These are phyloP conservation scores for Baeospora myosura DNA, from an alignment of 1,284 basidiomycete genomes.

Conservation along the genomic window DNA sequence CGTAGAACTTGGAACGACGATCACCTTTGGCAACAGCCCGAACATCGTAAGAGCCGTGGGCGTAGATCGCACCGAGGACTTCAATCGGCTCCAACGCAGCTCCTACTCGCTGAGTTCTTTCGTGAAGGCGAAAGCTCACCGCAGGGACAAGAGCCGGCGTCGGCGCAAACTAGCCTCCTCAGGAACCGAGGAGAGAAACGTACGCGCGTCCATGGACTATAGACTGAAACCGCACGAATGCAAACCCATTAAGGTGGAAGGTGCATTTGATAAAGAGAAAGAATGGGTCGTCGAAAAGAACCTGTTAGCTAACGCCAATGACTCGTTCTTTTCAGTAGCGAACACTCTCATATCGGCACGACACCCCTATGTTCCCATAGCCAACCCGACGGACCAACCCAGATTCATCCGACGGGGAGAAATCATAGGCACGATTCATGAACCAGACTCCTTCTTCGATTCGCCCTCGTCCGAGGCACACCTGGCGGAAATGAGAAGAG, in stretches of 20 bases:
- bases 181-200: neutral
- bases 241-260: neutral
- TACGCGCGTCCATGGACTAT: neutral
- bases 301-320: neutral
- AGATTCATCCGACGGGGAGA: slow-evolving; percentile 2
- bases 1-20: neutral
- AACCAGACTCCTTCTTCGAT: neutral
- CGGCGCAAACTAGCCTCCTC: neutral
- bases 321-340: neutral
- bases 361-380: neutral
- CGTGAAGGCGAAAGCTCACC: neutral
- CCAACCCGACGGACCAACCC: neutral
- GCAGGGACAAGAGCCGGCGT: neutral
- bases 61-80: neutral
- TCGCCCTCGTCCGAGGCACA: neutral
- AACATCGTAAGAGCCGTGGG: neutral
- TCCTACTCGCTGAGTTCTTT: neutral
- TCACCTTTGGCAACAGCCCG: neutral
- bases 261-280: neutral
- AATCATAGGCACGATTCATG: neutral
- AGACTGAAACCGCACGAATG: neutral
- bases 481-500: neutral
- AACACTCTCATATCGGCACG: neutral
- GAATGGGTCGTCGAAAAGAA: neutral
- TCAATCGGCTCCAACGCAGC: neutral